These are phyloP conservation scores for Neofusicoccum sp. DNA, from an alignment of 2,329 filamentous ascomycete genomes.

Conservation along the genomic window DNA sequence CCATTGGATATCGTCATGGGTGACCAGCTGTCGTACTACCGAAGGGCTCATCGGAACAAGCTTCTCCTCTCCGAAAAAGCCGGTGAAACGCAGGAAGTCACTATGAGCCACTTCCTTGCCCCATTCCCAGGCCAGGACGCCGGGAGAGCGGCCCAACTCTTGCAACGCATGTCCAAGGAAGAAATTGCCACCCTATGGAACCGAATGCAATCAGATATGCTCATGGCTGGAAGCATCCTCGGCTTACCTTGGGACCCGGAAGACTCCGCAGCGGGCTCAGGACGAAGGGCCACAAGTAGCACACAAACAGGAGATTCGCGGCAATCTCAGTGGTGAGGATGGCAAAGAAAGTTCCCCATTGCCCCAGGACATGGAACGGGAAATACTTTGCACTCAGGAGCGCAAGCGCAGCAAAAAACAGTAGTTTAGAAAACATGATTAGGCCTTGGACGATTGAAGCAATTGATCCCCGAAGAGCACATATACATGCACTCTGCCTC, in stretches of 20 bases:
- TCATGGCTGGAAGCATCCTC: no score
- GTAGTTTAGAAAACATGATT: slow-evolving; percentile 4
- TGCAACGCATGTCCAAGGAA: not conserved
- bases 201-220: not conserved
- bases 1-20: not conserved
- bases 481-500: not conserved
- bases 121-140: slow-evolving; percentile 2
- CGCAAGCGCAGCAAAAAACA: not conserved
- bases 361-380: not conserved
- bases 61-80: not conserved
- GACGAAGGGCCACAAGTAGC: not conserved
- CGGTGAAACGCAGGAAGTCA: not conserved
- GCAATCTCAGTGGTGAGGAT: not conserved
- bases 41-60: not conserved
- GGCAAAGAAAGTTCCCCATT: not conserved
- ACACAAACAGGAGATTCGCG: not conserved
- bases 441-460: not conserved
- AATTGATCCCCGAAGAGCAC: not conserved
- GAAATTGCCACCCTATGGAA: not conserved
- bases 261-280: not conserved
- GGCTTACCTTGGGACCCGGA: not conserved
- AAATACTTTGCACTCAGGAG: not conserved
- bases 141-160: not conserved
- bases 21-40: not conserved
- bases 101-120: not conserved